phyloP scores from a whole-genome alignment of 176 grass and related monocot species.

The Bromus sterilis region DNA sequence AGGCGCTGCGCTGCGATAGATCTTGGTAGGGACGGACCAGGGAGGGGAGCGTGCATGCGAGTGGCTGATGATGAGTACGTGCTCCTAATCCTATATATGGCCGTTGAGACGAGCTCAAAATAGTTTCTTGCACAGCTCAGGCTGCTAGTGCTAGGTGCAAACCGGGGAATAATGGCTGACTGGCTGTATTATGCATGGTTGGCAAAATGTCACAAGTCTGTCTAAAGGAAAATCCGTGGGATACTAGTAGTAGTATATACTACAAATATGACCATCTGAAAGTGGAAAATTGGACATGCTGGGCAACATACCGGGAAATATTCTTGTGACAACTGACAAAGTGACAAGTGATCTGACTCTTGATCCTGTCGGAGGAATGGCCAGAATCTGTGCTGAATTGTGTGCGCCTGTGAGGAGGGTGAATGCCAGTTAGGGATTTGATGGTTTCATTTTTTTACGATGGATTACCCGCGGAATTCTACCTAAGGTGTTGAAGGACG shows the following conservation, averaged over 20 bases:
- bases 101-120: neutral
- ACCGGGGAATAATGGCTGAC: neutral
- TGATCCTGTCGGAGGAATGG: no score
- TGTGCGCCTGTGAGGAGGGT: neutral
- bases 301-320: neutral
- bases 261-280: neutral
- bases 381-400: neutral
- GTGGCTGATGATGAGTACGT: neutral
- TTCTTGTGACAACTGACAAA: neutral
- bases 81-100: neutral
- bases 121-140: conserved; percentile 27
- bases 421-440: neutral
- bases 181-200: neutral
- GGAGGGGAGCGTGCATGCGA: neutral
- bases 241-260: neutral
- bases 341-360: no score
- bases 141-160: neutral
- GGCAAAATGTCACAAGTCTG: neutral
- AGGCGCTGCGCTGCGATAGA: neutral
- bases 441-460: no score
- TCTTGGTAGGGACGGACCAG: neutral
- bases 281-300: neutral
- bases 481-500: no score
- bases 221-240: neutral
- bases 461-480: no score